Conservation (phyloP, 441 rosid genomes). For the Bocquillonia castaneifolia region DNA sequence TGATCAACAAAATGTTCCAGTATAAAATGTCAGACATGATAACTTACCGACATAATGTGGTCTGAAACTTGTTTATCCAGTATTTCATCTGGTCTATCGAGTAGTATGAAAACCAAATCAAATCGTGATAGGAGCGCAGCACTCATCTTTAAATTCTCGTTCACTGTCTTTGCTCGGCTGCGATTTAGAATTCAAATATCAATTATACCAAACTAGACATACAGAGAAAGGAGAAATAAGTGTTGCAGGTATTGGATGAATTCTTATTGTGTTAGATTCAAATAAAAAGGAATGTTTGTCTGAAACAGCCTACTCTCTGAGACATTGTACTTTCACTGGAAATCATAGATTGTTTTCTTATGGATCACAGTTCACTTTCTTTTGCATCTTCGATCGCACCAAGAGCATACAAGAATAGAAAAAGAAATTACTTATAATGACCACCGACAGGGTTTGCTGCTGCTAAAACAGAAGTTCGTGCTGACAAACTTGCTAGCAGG, state of each 20-base stretch:
- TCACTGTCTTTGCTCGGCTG: slow-evolving; percentile 99
- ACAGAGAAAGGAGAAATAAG: not conserved
- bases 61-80: slow-evolving; percentile 91
- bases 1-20: slow-evolving; percentile 19
- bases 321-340: not conserved
- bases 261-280: slow-evolving; percentile 1
- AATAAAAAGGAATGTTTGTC: slow-evolving; percentile 1
- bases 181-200: slow-evolving; percentile 38
- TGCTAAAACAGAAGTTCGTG: slow-evolving; percentile 93
- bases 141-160: slow-evolving; percentile 93
- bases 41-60: slow-evolving; percentile 95
- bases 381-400: slow-evolving; percentile 3
- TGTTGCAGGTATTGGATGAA: slow-evolving; percentile 9
- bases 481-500: slow-evolving; percentile 93
- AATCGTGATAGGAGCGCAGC: slow-evolving; percentile 95
- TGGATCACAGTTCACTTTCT: not conserved
- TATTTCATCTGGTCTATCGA: slow-evolving; percentile 91
- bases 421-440: slow-evolving; percentile 76
- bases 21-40: slow-evolving; percentile 23
- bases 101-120: slow-evolving; percentile 95
- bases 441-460: slow-evolving; percentile 99
- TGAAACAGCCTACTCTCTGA: slow-evolving; percentile 6
- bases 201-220: slow-evolving; percentile 10
- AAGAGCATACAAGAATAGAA: slow-evolving; percentile 3
- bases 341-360: not conserved